Evolutionary conservation across 83 land plant genomes (phyloP), one percentile per base, ranked within the genome.

Genomic region (Larix sibirica): DNA sequence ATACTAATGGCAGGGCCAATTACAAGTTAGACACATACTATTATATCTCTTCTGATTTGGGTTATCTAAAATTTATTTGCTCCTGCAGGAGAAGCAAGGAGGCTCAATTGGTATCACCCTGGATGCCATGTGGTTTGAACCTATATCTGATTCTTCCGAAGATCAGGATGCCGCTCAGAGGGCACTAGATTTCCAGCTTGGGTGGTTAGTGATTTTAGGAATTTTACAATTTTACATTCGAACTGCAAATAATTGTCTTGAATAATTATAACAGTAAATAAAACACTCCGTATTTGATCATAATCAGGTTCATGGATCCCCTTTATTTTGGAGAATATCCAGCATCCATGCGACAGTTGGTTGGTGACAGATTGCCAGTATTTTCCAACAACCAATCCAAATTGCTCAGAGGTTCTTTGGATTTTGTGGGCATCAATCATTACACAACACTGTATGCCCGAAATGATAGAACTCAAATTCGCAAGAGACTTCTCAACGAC

Each of bases 351-450:
- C 79, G 80, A 58, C 69, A 81, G 13, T 85, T 83, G 73, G 93
- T 95, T 10, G 90, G 87, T 6, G 85, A 68, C 56, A 85, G 97
- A 50, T 83, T 95, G 47, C 97, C 97, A 2, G 23, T 54, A 33
- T 90, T 95, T 24, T 81, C 91, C 12, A 78, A 54, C 4, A 83
- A 85, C n/a, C 62, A 77, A 18, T 83, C 94, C 31, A 77, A 66
- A 5, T n/a, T 63, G 12, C 77, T 95, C 8, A 75, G 20, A 69
- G 92, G 88, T 24, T 89, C 97, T 23, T 68, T 93, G 24, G 97
- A 95, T 67, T 95, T 93, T 80, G 81, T 93, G 77, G 97, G 97
- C 42, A 85, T 95, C 79, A 95, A 95, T 67, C 97, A 95, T 67
- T 95, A 95, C 68, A 95, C 97, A 12, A 86, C 96, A 40, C 63